Evolutionary conservation across 2,329 filamentous ascomycete species (phyloP), one percentile per base, ranked within the genome.

Genomic region (Botrytis porri): DNA sequence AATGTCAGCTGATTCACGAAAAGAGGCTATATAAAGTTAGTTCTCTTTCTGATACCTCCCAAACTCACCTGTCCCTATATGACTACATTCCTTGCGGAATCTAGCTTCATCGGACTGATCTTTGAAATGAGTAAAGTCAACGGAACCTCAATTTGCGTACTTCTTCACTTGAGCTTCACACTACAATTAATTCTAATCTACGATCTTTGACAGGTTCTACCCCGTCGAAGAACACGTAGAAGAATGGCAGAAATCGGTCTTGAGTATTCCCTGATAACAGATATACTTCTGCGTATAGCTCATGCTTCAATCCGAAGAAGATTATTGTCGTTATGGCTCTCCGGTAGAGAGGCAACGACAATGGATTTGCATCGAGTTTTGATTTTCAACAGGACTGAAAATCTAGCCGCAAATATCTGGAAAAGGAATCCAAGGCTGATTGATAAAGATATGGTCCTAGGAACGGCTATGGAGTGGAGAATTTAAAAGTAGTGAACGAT

Each of bases 1-100:
- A 18, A 29, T 3, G 18, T 6, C 3, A 32, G 3, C 25, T 4
- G 32, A 3, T 18, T 4, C 51, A 18, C 9, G 4, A 1, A 1
- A 29, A 29, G 32, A 0, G 18, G 6, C 9, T 9, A 9, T 0
- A 57, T 57, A 29, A 18, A 14, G 1, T 29, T 32, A 14, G 1
- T 29, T 32, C 7, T 18, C 12, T 18, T 32, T 29, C n/a, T 29
- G 6, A 4, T 4, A 2, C 3, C 6, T 57, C n/a, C 2, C n/a
- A 1, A 57, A 5, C 4, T 8, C 8, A 7, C 6, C 3, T 32
- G 3, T 18, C 14, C 51, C 14, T 16, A 57, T 4, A 29, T 2
- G 9, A 29, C n/a, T 29, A 8, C n/a, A 29, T 32, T 57, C 14
- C n/a, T 32, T 18, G 18, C 3, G 14, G 14, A 29, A 29, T 7